Percentiles rank a stretch among this genome's conserved stretches.
Evolutionary conservation across 345 rosid species (phyloP).

Genomic region (Aegle marmelos): DNA sequence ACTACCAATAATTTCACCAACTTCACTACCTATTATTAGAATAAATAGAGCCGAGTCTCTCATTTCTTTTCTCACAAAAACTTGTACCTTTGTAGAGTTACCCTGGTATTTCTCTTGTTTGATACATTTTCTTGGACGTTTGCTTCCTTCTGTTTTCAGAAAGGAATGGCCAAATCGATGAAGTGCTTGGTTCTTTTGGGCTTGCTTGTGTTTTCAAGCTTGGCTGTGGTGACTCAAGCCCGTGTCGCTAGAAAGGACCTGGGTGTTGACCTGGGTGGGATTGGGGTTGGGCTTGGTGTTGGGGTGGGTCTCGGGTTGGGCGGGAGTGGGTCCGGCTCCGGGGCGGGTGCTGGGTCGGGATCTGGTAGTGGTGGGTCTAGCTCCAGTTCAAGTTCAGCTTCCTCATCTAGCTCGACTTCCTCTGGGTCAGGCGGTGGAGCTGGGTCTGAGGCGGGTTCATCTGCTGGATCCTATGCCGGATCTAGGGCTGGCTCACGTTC

Average conservation of each 20-base stretch:
- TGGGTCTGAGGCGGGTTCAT: constrained; percentile 68
- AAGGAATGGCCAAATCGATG: constrained; percentile 22
- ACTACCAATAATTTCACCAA: not conserved
- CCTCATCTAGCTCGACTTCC: constrained; percentile 42
- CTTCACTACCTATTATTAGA: not conserved
- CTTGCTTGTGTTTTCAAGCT: constrained; percentile 26
- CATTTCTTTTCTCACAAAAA: not conserved
- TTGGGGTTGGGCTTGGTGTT: constrained; percentile 66
- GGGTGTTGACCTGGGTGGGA: constrained; percentile 73
- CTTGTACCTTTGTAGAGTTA: not conserved
- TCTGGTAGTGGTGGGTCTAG: constrained; percentile 55
- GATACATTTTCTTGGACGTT: not conserved
- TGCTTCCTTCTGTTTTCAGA: not conserved
- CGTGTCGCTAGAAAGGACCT: constrained; percentile 72
- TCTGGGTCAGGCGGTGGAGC: constrained; percentile 51
- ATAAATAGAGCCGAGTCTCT: constrained; percentile 18
- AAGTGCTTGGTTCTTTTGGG: constrained; percentile 29
- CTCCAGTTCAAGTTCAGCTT: constrained; percentile 36
- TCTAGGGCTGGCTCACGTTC: constrained; percentile 66
- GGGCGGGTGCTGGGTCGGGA: constrained; percentile 61
- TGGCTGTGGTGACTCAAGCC: constrained; percentile 39
- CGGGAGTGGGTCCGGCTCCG: constrained; percentile 58
- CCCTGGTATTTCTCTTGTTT: not conserved
- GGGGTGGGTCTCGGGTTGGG: constrained; percentile 68
- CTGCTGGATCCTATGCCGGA: constrained; percentile 67